Evolutionary conservation across 2,329 filamentous ascomycete genomes (phyloP).

Genomic region (Apiospora sp.): DNA sequence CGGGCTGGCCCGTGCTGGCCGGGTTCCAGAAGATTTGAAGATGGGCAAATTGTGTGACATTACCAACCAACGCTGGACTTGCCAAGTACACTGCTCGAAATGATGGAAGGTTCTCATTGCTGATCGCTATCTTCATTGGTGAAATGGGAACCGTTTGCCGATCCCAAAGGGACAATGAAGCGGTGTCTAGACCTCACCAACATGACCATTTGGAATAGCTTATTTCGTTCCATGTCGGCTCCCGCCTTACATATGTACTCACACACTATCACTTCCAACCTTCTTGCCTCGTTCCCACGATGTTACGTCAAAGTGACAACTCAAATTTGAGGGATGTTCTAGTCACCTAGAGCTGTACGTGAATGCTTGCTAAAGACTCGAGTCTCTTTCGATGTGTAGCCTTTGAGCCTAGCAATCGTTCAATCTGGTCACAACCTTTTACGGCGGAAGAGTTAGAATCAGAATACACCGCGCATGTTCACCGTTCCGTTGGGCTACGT

Average conservation of each 20-base stretch:
- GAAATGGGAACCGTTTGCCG: not conserved
- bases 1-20: constrained; percentile 1
- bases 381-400: no score
- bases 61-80: no score
- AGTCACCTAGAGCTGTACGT: not conserved
- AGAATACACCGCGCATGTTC: not conserved
- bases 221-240: not conserved
- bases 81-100: not conserved
- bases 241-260: not conserved
- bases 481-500: not conserved
- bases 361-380: not conserved
- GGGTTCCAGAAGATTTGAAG: not conserved
- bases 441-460: not conserved
- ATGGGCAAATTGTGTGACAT: not conserved
- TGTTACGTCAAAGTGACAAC: not conserved
- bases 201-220: not conserved
- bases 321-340: not conserved
- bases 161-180: not conserved
- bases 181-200: not conserved
- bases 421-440: not conserved
- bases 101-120: not conserved
- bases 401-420: not conserved
- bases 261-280: not conserved
- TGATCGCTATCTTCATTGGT: not conserved
- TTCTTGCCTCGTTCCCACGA: not conserved